A percentile compares a stretch with the other conserved stretches of the same genome.
Conservation (phyloP, 106 monocot species). For the Phalaenopsis aphrodite region DNA sequence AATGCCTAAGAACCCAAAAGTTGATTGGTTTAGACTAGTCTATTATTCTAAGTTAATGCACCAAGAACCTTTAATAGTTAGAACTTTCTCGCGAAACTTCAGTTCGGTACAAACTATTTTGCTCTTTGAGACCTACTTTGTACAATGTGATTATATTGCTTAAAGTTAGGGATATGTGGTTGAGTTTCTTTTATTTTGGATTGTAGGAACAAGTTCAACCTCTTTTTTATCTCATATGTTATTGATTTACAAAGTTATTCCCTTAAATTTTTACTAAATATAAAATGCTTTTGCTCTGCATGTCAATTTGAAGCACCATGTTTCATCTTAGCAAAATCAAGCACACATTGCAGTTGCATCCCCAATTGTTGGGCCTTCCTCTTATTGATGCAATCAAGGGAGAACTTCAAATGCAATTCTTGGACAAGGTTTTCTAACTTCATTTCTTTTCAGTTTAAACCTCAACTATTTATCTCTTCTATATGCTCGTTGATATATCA, state of each 20-base stretch:
- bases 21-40: no score
- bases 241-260: background rate
- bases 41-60: no score
- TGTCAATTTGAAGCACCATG: conserved; percentile 36
- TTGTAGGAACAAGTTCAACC: background rate
- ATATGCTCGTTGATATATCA: conserved; percentile 9
- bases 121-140: background rate
- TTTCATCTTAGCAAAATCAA: conserved; percentile 66
- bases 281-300: background rate
- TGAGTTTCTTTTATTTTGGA: background rate
- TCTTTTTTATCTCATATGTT: background rate
- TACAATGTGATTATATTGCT: background rate
- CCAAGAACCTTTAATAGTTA: background rate
- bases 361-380: conserved; percentile 53
- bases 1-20: no score
- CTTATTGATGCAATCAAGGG: conserved; percentile 56
- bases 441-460: background rate
- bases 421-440: conserved; percentile 58
- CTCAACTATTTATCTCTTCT: background rate
- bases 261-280: background rate
- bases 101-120: background rate
- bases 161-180: background rate
- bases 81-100: background rate
- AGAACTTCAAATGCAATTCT: conserved; percentile 64
- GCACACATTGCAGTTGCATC: conserved; percentile 55